Conservation (phyloP, 73 alveolate genomes). For the Blepharisma japonicum region DNA sequence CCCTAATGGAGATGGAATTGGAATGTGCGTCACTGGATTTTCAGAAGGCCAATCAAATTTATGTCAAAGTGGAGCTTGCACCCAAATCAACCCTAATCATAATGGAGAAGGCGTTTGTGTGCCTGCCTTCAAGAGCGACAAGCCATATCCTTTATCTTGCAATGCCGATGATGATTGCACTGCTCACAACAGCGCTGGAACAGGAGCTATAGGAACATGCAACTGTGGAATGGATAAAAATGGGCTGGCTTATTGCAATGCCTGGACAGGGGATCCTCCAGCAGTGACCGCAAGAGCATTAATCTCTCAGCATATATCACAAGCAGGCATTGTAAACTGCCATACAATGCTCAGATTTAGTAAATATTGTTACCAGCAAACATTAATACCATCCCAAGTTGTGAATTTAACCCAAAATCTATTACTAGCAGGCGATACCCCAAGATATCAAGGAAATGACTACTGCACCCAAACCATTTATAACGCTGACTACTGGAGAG, state of each 20-base stretch:
- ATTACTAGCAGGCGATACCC: neutral
- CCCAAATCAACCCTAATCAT: neutral
- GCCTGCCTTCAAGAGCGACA: neutral
- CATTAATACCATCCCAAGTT: neutral
- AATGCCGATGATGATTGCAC: neutral
- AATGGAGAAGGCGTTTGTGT: neutral
- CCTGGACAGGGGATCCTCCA: slow-evolving; percentile 16
- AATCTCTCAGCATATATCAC: neutral
- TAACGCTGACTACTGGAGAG: neutral
- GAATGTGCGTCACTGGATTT: neutral
- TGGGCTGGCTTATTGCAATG: slow-evolving; percentile 12
- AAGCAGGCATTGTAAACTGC: neutral
- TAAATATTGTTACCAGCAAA: neutral
- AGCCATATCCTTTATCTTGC: neutral
- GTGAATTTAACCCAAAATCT: neutral
- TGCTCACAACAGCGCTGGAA: neutral
- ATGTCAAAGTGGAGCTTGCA: slow-evolving; percentile 19
- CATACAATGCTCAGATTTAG: neutral
- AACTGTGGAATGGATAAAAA: slow-evolving; percentile 11
- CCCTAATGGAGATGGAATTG: neutral
- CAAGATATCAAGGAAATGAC: slow-evolving; percentile 7
- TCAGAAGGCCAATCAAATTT: slow-evolving; percentile 15
- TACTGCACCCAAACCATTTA: slow-evolving; percentile 2
- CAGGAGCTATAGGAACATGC: neutral
- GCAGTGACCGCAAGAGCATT: neutral